Base-by-base conservation (phyloP, 1,284 basidiomycete genomes). In the Naganishia cerealis region DNA sequence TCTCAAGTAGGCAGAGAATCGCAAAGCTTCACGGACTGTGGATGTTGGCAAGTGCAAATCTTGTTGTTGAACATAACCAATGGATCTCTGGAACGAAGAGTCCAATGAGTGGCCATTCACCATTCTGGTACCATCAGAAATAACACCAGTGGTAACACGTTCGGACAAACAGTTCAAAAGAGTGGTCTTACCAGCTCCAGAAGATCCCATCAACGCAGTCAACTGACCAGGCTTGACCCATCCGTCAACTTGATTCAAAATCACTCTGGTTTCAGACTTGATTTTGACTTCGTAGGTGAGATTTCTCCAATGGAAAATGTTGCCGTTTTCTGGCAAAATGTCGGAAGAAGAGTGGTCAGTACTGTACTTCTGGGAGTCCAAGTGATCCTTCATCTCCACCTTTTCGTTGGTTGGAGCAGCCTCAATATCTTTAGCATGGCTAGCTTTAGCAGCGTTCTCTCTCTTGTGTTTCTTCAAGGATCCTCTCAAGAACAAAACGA, bases 21-120 rank as follows among this genome's bases (percentile, higher is more conserved):
- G 80, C 0, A 95, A 80, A 0, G 92, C 89, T 75, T 95, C 92
- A 33, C 90, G 84, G 3, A 95, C 91, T 8, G 79, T 80, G 5
- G 77, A 62, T 5, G 42, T n/a, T 1, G 67, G 53, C 15, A 62
- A 50, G 29, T 71, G 70, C 18, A 68, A 40, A 69, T 72, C 61
- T 38, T 56, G 63, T 43, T 65, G 78, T 75, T 79, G 81, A 73
- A 79, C 75, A 68, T 79, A 83, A 1, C 83, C 84, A 2, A 82
- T 83, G 13, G 81, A 81, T 12, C 83, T 77, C 72, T 84, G 83
- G 78, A 84, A 85, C 18, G 81, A 78, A 12, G 78, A 71, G 13
- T 80, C 81, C 0, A 83, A 78, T 1, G 76, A 67, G 46, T 78
- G 71, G 33, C 84, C 84, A 56, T 83, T 80, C 70, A 84, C 82